Evolutionary conservation across 768 basidiomycete genomes (phyloP), one percentile per base, ranked within the genome.

Genomic region (Pleurotus djamor): DNA sequence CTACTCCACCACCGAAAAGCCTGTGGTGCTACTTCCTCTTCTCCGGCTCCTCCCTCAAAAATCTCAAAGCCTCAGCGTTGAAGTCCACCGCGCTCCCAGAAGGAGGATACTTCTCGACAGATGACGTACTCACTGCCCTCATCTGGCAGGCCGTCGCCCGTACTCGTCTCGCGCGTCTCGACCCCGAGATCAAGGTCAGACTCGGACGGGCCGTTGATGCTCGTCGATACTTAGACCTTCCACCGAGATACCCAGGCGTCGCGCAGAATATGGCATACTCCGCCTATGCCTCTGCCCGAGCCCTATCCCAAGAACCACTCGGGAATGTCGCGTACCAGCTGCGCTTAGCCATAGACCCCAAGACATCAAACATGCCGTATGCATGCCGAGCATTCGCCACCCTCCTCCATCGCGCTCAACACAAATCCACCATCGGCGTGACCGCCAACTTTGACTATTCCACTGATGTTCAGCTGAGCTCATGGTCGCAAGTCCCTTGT

Each of bases 401-500:
- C 9, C 45, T 59, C 21, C 61, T 67, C 28, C 6, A 56, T 35
- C 64, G 60, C 33, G 8, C 61, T 10, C 16, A 56, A 21, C 59
- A 67, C 45, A 70, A 68, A 37, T 60, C 32, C 33, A 28, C 9
- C 1, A 35, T 61, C 8, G 59, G 51, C 6, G 57, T 69, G 9
- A 66, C 66, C 1, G 69, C 66, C 16, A 55, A 48, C 1, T 36
- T 70, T 6, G 54, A 67, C 48, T 34, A 59, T 1, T 52, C 60
- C 0, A 44, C 41, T n/a, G 71, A 69, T 38, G 59, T 72, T 58
- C 67, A 66, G 68, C 59, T 70, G 3, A 69, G 67, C 54, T 72
- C 69, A 9, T 72, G 69, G 71, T 65, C 66, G 13, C 67, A 69
- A 48, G 57, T 65, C 9, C 45, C 64, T 28, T 62, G 61, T 44